A percentile compares a stretch with the other conserved stretches of the same genome.
These are phyloP conservation scores for Phytophthora foliorum DNA, from an alignment of 352 stramenopile species.

Conservation along the genomic window DNA sequence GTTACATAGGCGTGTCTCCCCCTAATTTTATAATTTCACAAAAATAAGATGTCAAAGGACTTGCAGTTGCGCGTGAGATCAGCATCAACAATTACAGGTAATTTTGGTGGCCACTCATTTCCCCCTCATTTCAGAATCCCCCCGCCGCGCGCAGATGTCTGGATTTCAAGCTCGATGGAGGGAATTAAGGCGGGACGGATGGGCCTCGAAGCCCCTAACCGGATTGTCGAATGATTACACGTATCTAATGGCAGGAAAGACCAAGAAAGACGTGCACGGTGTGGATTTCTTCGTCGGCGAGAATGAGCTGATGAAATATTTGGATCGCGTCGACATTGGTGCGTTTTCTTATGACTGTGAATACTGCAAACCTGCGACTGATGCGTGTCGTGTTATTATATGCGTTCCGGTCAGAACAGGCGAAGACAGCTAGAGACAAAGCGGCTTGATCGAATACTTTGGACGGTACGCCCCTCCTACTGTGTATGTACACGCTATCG, in stretches of 20 bases:
- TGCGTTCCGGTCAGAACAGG: too few relatives aligned
- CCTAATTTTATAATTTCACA: too few relatives aligned
- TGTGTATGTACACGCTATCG: too few relatives aligned
- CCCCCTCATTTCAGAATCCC: conserved; percentile 1
- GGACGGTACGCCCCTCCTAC: too few relatives aligned
- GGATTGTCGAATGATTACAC: conserved; percentile 3
- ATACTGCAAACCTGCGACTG: too few relatives aligned
- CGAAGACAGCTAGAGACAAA: too few relatives aligned
- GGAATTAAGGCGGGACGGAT: background rate
- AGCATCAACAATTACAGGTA: conserved; percentile 1
- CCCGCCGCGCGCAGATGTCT: background rate
- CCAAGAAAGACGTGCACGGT: conserved; percentile 16
- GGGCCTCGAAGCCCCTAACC: background rate
- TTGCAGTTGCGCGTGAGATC: background rate
- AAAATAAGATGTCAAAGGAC: background rate
- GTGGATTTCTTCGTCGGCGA: conserved; percentile 17
- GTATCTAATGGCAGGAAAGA: conserved; percentile 14
- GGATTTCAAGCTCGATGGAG: conserved; percentile 2
- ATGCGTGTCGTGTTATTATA: too few relatives aligned
- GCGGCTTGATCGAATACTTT: too few relatives aligned
- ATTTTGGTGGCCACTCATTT: conserved; percentile 3
- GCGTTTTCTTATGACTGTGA: too few relatives aligned
- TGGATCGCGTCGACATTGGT: conserved; percentile 10
- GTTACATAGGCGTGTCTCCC: too few relatives aligned
- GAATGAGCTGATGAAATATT: conserved; percentile 9